Conservation (phyloP, 768 basidiomycete species). For the Macrolepiota albuminosa region DNA sequence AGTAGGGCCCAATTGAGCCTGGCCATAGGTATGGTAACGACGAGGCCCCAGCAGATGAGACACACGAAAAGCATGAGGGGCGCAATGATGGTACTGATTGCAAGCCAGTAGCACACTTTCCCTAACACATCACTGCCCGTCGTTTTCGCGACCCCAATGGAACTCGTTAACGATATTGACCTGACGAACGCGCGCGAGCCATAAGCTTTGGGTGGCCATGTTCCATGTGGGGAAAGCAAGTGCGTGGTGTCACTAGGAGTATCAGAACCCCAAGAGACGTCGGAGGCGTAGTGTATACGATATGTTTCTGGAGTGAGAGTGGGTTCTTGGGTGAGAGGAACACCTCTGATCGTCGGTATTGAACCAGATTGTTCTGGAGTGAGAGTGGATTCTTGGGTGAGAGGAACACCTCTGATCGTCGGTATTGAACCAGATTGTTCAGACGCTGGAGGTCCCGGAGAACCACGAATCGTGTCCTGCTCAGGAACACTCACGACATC, state of each 20-base stretch:
- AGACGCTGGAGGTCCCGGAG: constrained; percentile 17
- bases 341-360: constrained; percentile 21
- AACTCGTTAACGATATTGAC: constrained; percentile 26
- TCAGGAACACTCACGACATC: constrained; percentile 27
- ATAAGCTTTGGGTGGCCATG: constrained; percentile 58
- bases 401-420: constrained; percentile 27
- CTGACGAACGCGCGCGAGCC: constrained; percentile 47
- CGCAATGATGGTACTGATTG: constrained; percentile 72
- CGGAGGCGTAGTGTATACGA: constrained; percentile 26
- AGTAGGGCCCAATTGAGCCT: constrained; percentile 95
- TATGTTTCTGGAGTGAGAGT: constrained; percentile 38
- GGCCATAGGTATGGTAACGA: constrained; percentile 97
- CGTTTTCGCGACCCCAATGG: constrained; percentile 27
- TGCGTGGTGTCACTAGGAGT: constrained; percentile 43
- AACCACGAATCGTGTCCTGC: constrained; percentile 33
- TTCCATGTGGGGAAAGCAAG: constrained; percentile 30
- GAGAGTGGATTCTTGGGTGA: constrained; percentile 40
- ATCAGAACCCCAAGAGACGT: constrained; percentile 40
- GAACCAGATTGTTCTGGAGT: constrained; percentile 26
- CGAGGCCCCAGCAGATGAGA: constrained; percentile 89
- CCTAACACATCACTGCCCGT: constrained; percentile 55
- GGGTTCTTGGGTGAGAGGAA: constrained; percentile 36
- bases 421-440: constrained; percentile 14
- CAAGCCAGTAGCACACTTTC: constrained; percentile 76
- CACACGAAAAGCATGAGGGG: constrained; percentile 88